Conservation (phyloP, 2,329 filamentous ascomycete species). For the Helotiales sp. region DNA sequence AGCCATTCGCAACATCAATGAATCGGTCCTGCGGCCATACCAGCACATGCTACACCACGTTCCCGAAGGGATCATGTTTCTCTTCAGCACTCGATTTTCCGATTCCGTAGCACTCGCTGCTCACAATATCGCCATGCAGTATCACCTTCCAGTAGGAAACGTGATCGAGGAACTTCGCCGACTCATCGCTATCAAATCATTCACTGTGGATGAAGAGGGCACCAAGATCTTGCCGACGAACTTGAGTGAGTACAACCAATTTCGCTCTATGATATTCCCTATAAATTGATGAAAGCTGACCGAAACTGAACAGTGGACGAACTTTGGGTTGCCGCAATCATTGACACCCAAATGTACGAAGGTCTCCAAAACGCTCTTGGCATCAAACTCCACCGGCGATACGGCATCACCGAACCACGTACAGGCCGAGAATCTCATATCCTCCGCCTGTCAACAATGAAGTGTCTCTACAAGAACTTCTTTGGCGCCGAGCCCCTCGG, state of each 20-base stretch:
- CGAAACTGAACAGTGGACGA: not conserved
- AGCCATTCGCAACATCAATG: not conserved
- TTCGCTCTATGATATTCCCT: no score
- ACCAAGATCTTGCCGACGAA: constrained; percentile 3
- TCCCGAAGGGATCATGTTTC: no score
- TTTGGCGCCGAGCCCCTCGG: not conserved
- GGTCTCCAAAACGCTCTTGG: not conserved
- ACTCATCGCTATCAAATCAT: constrained; percentile 8
- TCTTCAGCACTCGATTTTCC: no score
- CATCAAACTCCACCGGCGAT: not conserved
- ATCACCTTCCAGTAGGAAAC: not conserved
- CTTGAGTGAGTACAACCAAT: not conserved
- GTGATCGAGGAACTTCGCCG: constrained; percentile 11
- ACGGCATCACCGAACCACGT: not conserved
- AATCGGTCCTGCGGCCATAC: not conserved
- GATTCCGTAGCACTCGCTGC: not conserved
- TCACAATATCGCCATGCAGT: not conserved
- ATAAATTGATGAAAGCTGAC: not conserved
- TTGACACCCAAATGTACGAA: not conserved
- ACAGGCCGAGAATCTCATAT: not conserved
- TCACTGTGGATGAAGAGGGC: not conserved
- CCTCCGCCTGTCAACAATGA: not conserved
- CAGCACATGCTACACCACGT: not conserved
- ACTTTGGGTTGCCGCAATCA: not conserved
- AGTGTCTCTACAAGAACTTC: not conserved